Conservation (phyloP, 176 grass and related monocot species). For the Carex parvula region DNA sequence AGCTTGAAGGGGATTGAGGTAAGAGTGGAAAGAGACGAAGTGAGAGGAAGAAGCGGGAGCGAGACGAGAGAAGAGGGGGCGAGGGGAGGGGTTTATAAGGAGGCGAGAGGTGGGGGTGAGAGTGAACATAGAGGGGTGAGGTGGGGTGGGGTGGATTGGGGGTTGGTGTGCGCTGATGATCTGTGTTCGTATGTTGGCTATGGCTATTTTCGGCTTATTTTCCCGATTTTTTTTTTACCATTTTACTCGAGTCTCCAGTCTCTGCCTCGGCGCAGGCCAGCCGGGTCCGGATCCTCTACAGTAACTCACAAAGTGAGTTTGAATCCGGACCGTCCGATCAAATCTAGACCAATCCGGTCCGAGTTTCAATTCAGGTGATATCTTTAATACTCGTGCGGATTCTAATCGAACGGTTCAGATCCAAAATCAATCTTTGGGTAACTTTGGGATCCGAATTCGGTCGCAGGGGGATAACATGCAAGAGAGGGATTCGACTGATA, state of each 20-base stretch:
- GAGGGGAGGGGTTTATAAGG: conserved; percentile 22
- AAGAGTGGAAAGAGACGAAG: not conserved
- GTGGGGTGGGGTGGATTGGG: conserved; percentile 15
- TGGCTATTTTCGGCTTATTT: not conserved
- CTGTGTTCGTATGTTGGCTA: not conserved
- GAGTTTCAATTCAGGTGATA: too few relatives aligned
- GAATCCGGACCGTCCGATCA: too few relatives aligned
- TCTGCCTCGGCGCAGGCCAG: not conserved
- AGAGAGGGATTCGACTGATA: too few relatives aligned
- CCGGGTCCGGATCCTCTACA: too few relatives aligned
- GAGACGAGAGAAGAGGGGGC: not conserved
- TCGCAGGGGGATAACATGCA: too few relatives aligned
- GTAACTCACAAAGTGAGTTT: too few relatives aligned
- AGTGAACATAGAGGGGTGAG: conserved; percentile 36
- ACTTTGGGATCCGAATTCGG: too few relatives aligned
- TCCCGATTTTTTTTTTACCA: not conserved
- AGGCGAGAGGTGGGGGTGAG: conserved; percentile 8
- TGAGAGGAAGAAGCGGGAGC: not conserved
- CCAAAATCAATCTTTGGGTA: too few relatives aligned
- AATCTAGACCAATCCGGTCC: too few relatives aligned
- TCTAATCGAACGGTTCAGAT: too few relatives aligned
- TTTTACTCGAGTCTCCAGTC: not conserved
- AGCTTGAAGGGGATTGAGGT: not conserved
- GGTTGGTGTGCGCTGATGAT: conserved; percentile 30
- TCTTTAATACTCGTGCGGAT: too few relatives aligned